Evolutionary conservation across 2,329 filamentous ascomycete species (phyloP).

Genomic region (Mycosphaerelloides madeirae): DNA sequence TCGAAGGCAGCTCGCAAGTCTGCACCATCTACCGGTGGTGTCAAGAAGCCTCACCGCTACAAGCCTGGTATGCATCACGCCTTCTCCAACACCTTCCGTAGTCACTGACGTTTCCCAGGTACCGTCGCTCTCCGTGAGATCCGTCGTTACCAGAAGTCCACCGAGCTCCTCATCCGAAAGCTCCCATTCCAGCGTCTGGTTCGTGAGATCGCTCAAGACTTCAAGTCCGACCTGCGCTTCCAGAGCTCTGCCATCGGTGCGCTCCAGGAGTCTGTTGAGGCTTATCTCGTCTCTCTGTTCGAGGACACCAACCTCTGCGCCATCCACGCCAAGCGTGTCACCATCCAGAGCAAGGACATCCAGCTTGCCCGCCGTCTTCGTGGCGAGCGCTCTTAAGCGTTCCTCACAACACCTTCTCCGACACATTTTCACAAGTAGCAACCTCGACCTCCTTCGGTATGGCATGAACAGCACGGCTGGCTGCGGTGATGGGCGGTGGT

Average conservation of each 20-base stretch:
- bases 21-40: slow-evolving; percentile 83
- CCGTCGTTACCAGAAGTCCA: slow-evolving; percentile 80
- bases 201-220: slow-evolving; percentile 65
- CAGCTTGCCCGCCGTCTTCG: slow-evolving; percentile 68
- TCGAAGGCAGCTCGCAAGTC: slow-evolving; percentile 99
- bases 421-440: slow-evolving; percentile 4
- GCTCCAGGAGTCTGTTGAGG: slow-evolving; percentile 92
- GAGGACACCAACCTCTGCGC: slow-evolving; percentile 95
- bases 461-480: slow-evolving; percentile 14
- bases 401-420: slow-evolving; percentile 18
- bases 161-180: slow-evolving; percentile 78
- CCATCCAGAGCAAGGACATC: slow-evolving; percentile 89
- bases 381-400: slow-evolving; percentile 50
- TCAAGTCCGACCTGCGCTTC: slow-evolving; percentile 75
- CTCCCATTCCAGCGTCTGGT: slow-evolving; percentile 76
- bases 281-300: slow-evolving; percentile 93
- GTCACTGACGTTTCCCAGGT: slow-evolving; percentile 44
- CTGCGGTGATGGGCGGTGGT: slow-evolving; percentile 31
- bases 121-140: slow-evolving; percentile 90
- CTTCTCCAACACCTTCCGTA: slow-evolving; percentile 11
- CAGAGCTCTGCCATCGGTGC: slow-evolving; percentile 92
- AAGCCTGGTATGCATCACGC: slow-evolving; percentile 42
- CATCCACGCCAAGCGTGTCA: slow-evolving; percentile 93
- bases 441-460: slow-evolving; percentile 29
- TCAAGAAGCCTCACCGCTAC: slow-evolving; percentile 54